These are phyloP conservation scores for Caryopteris hybrid DNA, from an alignment of 305 asterid genomes.

Conservation along the genomic window DNA sequence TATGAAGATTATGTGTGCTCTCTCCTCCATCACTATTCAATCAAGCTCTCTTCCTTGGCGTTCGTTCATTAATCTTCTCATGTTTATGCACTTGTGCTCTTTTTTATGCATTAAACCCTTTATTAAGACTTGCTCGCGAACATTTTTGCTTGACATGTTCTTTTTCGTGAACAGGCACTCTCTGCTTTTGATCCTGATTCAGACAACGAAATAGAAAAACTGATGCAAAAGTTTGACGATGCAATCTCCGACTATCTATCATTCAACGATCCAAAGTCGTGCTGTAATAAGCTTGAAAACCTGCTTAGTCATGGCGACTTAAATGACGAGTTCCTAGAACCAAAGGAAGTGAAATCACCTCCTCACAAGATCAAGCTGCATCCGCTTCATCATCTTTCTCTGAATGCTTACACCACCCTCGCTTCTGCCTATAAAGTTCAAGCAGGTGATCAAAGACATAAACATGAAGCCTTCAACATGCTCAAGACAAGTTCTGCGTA, in stretches of 20 bases:
- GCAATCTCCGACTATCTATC: constrained; percentile 45
- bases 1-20: too few species aligned
- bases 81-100: too few species aligned
- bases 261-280: constrained; percentile 29
- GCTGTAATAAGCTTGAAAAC: constrained; percentile 61
- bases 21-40: too few species aligned
- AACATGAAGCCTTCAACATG: constrained; percentile 32
- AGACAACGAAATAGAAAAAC: constrained; percentile 19
- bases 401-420: constrained; percentile 54
- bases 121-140: too few species aligned
- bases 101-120: too few species aligned
- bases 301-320: constrained; percentile 37
- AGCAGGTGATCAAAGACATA: constrained; percentile 29
- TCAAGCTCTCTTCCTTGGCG: too few species aligned
- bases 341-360: constrained; percentile 12
- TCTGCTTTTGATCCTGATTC: constrained; percentile 1
- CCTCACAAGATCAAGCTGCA: constrained; percentile 28
- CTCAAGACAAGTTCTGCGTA: constrained; percentile 55
- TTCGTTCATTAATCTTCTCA: too few species aligned
- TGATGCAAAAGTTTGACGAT: constrained; percentile 32
- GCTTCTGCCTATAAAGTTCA: constrained; percentile 55
- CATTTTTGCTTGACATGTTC: background rate
- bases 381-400: constrained; percentile 42
- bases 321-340: background rate
- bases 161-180: constrained; percentile 32